These are phyloP conservation scores for Hapsidospora chrysogenum DNA, from an alignment of 495 filamentous ascomycete genomes.

Conservation along the genomic window DNA sequence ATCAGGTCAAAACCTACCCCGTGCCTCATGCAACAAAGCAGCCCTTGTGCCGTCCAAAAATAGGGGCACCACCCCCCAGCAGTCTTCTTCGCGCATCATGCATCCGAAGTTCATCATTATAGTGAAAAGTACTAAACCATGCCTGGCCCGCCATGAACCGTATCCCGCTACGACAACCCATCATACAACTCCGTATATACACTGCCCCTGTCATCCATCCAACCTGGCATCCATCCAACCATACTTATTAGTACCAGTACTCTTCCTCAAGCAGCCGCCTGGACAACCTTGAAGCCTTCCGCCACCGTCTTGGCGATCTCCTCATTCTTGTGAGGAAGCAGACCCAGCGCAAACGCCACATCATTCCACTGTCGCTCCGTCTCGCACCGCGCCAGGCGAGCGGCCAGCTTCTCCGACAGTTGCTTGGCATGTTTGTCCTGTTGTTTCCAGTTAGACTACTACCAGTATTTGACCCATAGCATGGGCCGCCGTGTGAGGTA, in stretches of 20 bases:
- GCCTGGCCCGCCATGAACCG: no score
- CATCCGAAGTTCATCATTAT: no score
- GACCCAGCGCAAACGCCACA: conserved; percentile 74
- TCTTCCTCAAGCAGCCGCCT: conserved; percentile 36
- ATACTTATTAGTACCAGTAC: no score
- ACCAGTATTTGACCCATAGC: background rate
- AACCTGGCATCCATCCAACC: no score
- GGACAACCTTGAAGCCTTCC: conserved; percentile 76
- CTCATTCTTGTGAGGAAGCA: conserved; percentile 94
- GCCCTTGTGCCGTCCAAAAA: no score
- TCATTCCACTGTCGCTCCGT: conserved; percentile 94
- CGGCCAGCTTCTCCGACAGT: conserved; percentile 82
- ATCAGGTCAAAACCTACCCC: no score
- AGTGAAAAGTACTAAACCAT: no score
- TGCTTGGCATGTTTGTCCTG: conserved; percentile 98
- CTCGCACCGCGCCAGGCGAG: conserved; percentile 70
- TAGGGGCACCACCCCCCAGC: no score
- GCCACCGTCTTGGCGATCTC: conserved; percentile 74
- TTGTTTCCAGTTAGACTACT: conserved; percentile 3
- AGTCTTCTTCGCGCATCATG: no score
- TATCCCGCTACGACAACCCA: no score
- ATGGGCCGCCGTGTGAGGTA: background rate
- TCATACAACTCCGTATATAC: background rate
- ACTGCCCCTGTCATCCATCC: no score
- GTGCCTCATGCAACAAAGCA: no score